These are phyloP conservation scores for Pittosporum tobira DNA, from an alignment of 129 eudicot species.

Conservation along the genomic window DNA sequence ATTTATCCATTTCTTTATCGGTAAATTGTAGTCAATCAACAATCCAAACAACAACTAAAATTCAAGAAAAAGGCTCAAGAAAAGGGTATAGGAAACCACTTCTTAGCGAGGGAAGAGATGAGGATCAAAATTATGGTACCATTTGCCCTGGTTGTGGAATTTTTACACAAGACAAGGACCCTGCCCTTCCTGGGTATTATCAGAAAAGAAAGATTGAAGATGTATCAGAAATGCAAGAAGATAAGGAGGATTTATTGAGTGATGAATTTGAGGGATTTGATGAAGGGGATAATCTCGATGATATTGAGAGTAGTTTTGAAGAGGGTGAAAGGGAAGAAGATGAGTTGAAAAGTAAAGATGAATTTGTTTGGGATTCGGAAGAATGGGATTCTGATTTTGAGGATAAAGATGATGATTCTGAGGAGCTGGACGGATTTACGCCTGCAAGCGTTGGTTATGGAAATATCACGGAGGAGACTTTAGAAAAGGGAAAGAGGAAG, in stretches of 20 bases:
- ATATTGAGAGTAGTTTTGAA: conserved; percentile 23
- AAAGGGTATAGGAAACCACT: conserved; percentile 40
- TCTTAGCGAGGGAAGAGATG: conserved; percentile 91
- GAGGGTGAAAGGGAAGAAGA: conserved; percentile 25
- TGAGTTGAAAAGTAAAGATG: conserved; percentile 34
- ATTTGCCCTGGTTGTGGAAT: conserved; percentile 97
- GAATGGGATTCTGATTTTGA: conserved; percentile 57
- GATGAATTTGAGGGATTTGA: conserved; percentile 32
- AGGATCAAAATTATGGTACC: conserved; percentile 61
- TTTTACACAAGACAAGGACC: conserved; percentile 92
- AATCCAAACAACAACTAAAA: conserved; percentile 29
- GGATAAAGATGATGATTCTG: conserved; percentile 41
- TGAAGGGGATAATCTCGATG: conserved; percentile 35
- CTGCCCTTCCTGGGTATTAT: conserved; percentile 70
- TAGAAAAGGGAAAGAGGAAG: conserved; percentile 48
- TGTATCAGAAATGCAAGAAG: conserved; percentile 14
- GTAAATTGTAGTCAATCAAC: conserved; percentile 30
- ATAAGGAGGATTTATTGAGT: conserved; percentile 16
- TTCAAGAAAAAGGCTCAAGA: conserved; percentile 24
- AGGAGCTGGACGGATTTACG: conserved; percentile 60
- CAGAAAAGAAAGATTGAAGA: conserved; percentile 54
- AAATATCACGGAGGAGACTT: conserved; percentile 61
- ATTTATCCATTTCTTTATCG: conserved; percentile 21
- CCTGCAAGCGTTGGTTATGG: conserved; percentile 84
- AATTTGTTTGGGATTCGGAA: conserved; percentile 45